These are phyloP conservation scores for Calonectria pauciramosa DNA, from an alignment of 2,329 filamentous ascomycete genomes.

Conservation along the genomic window DNA sequence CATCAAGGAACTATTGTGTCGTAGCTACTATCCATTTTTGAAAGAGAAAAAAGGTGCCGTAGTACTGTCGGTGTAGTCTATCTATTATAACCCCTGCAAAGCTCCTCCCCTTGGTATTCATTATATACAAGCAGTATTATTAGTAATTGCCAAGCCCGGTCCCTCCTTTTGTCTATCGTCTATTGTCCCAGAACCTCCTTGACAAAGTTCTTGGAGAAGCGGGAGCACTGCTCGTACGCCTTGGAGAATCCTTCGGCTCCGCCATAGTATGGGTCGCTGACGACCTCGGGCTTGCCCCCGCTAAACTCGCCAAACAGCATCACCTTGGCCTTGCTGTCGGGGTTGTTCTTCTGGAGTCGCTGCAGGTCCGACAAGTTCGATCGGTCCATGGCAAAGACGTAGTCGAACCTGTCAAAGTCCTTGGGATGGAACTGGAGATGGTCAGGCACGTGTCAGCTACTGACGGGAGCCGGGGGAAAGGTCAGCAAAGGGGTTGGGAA, in stretches of 20 bases:
- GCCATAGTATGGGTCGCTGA: constrained; percentile 95
- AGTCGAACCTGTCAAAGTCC: constrained; percentile 91
- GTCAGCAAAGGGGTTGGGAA: constrained; percentile 10
- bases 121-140: constrained; percentile 44
- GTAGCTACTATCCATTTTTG: constrained; percentile 4
- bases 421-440: constrained; percentile 63
- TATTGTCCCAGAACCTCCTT: constrained; percentile 61
- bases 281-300: constrained; percentile 76
- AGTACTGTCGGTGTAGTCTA: constrained; percentile 20
- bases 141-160: constrained; percentile 16
- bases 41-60: not conserved
- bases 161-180: constrained; percentile 21
- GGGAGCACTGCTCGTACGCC: constrained; percentile 86
- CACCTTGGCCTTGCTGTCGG: constrained; percentile 73
- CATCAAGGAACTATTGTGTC: constrained; percentile 4
- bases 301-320: constrained; percentile 89
- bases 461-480: not conserved
- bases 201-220: constrained; percentile 84
- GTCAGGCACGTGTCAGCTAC: not conserved
- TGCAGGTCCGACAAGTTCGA: constrained; percentile 82
- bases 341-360: constrained; percentile 69
- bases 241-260: constrained; percentile 83
- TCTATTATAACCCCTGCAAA: constrained; percentile 20
- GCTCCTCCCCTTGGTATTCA: not conserved
- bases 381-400: constrained; percentile 94